Base-by-base conservation (phyloP, 1,284 basidiomycete species). In the Moesziomyces globuligerus region DNA sequence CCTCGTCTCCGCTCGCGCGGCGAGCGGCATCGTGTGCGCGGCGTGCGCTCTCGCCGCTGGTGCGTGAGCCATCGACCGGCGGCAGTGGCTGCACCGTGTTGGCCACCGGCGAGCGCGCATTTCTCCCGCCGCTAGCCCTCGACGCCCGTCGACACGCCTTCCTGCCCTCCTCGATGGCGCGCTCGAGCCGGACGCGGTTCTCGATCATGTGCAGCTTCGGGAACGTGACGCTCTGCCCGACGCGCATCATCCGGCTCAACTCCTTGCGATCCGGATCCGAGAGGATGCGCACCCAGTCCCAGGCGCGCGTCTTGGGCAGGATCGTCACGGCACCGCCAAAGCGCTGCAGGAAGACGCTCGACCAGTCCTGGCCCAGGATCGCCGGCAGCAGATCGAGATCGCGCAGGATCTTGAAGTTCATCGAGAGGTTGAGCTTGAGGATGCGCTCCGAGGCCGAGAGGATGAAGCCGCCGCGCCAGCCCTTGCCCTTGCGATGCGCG, bases 401-500 rank as follows among this genome's bases (percentile, higher is more conserved):
- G 40, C 78, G 73, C 29, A 82, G 53, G 38, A 82, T 79, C 59
- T 80, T 77, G 41, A 82, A 79, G 60, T 81, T 80, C 66, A 78
- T 76, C 37, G 59, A 59, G 17, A 82, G 65, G 38, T 81, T 75
- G 10, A 82, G 65, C 47, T 81, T 81, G 21, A 82, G 68, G 26
- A 82, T 74, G 34, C 78, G 73, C 48, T 85, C 84, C 1, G 79
- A 76, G 0, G 84, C 84, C 8, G 79, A 81, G 3, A 99, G 85
- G 21, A 98, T 82, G 83, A 96, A 99, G 28, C 97, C 98, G 29
- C 96, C 96, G 15, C 80, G 64, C 80, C 78, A 79, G 6, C 50
- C 94, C 88, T 93, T 94, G 53, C 92, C 92, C 81, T 91, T 92
- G 15, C 92, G 86, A 83, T 94, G 93, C 7, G 92, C 91, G 1